Base-by-base conservation (phyloP, 2,329 filamentous ascomycete genomes). In the Colletotrichum siamense region DNA sequence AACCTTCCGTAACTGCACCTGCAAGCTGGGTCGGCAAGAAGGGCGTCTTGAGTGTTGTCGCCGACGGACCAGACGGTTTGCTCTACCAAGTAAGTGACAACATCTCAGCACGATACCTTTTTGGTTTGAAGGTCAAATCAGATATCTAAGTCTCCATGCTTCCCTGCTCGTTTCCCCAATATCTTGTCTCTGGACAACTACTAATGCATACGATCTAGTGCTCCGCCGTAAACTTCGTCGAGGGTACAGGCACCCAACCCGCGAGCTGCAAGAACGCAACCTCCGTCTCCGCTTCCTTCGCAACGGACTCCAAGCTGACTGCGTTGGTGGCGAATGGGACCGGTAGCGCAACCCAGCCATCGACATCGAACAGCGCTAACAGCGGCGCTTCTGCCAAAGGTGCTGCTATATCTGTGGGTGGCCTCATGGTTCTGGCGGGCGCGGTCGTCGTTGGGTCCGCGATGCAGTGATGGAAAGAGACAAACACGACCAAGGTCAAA, bases 11-110 rank as follows among this genome's bases (percentile, higher is more conserved):
- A 36, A 86, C 85, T 1, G 85, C 89, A 0, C 90, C 90, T 1
- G 82, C 84, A 34, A 85, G 84, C n/a, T 91, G 86, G 80, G 87
- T 85, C 5, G 91, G 91, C 52, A 85, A 89, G 80, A 88, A 88
- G 82, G 91, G 90, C 30, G 84, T 92, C 22, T 80, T 93, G 15
- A 83, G 88, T 55, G 82, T 92, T 36, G 87, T 90, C 1, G 87
- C 86, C 28, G 84, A 88, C 32, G 91, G 88, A 0, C 83, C 87
- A 0, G 91, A 93, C 77, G 91, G 91, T 6, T 76, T 89, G 18
- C 82, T 92, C 8, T 93, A 88, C 81, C 89, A 91, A 86, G 91
- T 92, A 82, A 69, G 85, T 79, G 26, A 30, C 12, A 36, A 28
- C 13, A 59, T 59, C 9, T 24, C 32, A 34, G 36, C 16, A 5